Base-by-base conservation (phyloP, 805 yeast species). In the Dipodascus geniculatus region DNA sequence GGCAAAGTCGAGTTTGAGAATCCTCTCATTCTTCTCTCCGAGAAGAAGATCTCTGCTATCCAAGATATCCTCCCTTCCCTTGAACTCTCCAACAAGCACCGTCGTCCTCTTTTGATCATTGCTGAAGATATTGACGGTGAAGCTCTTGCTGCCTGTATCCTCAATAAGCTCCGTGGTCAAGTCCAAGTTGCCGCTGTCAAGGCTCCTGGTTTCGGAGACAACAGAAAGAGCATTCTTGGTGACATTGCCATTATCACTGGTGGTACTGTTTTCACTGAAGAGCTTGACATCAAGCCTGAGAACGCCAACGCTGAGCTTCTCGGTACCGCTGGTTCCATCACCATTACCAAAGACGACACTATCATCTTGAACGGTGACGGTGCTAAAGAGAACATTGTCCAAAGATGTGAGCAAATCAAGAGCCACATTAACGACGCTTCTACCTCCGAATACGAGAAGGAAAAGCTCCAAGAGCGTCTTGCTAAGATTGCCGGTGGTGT, bases 151-250 rank as follows among this genome's bases (percentile, higher is more conserved):
- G 97, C 97, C 60, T 89, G 98, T 74, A 85, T 93, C 64, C 79
- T 93, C 71, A 93, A 93, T 81, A 93, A 93, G 76, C 80, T 93
- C 68, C 86, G 97, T 76, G 97, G 97, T 62, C 98, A 91, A 77
- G 97, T 93, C 57, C 95, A 88, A 73, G 97, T 93, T 57, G 86
- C 93, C 69, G 95, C 93, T 63, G 96, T 93, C 61, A 91, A 90
- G 79, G 96, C 98, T 33, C 99, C 99, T 65, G 99, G 99, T 52
- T 93, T 91, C 67, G 99, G 98, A 71, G 99, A 93, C 77, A 90
- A 93, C 83, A 85, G 97, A 76, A 87, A 87, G 80, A 89, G 89
- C 78, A 89, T 87, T 60, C 76, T 93, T 58, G 96, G 96, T 61
- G 99, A 93, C 72, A 82, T 93, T 71, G 96, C 96, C 66, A 84